Base-by-base conservation (phyloP, 2,329 filamentous ascomycete genomes). In the Aspergillus sp. region DNA sequence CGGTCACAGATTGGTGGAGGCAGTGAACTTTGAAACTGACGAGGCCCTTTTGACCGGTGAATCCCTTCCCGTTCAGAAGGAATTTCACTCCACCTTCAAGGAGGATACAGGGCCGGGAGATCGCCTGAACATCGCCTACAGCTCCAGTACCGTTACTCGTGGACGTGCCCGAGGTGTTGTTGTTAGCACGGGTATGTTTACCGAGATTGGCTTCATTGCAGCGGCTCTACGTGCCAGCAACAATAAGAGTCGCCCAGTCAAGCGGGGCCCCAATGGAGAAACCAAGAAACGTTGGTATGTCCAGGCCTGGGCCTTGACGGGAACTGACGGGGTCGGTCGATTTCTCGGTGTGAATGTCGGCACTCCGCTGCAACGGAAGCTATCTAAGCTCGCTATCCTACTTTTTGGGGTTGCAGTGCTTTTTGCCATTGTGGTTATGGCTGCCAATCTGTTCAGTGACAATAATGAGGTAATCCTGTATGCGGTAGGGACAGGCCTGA, bases 21-120 rank as follows among this genome's bases (percentile, higher is more conserved):
- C 77, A 43, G 81, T 90, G 68, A 90, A 90, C 64, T 74, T 90
- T 52, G 85, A 86, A 52, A 86, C 85, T 50, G 88, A 94, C 53
- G 81, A 83, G 60, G 77, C 80, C 12, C 74, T 83, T 37, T 69
- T 84, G 25, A 84, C 81, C 6, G 81, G 81, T 44, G 81, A 84
- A 64, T 80, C 81, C 13, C 64, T 82, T 5, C 80, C 81, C 12
- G 79, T 83, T 0, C 74, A 71, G 58, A 79, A 84, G 67, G 72
- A 78, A 45, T 65, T 68, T 17, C 60, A 69, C 6, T 48, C 52
- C 2, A 59, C 58, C 6, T 81, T 81, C 52, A 65, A 70, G 4
- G 60, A 65, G 2, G 75, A 79, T 7, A 77, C 79, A 17, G 77
- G 81, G 1, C 76, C 78, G 30, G 80, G 79, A 35, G 80, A 84